Percentiles rank a stretch among this genome's conserved stretches.
phyloP scores from a whole-genome alignment of 345 rosid genomes.

The Clarkia xantiana region DNA sequence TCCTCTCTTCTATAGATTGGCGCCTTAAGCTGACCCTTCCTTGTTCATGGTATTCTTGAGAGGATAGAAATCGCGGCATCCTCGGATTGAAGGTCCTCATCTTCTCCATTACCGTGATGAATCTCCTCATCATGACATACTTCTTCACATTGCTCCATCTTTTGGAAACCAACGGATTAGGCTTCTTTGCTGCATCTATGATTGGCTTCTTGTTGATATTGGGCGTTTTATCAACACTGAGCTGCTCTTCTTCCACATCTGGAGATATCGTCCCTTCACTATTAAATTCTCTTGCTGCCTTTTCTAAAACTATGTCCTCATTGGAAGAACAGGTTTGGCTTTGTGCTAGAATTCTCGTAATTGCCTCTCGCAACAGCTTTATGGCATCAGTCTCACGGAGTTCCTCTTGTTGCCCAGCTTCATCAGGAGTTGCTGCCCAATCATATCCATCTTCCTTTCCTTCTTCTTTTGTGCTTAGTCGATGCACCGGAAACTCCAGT shows the following conservation, averaged over 20 bases:
- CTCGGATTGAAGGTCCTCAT: conserved; percentile 36
- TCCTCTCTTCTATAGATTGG: conserved; percentile 45
- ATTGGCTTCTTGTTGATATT: conserved; percentile 6
- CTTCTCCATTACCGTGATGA: conserved; percentile 65
- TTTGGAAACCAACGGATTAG: conserved; percentile 30
- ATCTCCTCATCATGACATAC: conserved; percentile 51
- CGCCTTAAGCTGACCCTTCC: conserved; percentile 59
- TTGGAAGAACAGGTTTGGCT: conserved; percentile 35
- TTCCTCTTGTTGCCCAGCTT: conserved; percentile 12
- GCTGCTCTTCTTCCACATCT: too few species aligned
- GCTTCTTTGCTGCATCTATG: conserved; percentile 8
- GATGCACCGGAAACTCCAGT: conserved; percentile 12
- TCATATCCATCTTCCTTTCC: conserved; percentile 6
- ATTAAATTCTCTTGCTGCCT: conserved; percentile 6
- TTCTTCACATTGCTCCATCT: conserved; percentile 83
- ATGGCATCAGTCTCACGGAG: conserved; percentile 30
- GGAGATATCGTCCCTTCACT: too few species aligned
- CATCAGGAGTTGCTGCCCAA: conserved; percentile 16
- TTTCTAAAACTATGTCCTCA: conserved; percentile 20
- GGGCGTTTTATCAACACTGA: too few species aligned
- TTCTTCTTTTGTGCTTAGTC: conserved; percentile 13
- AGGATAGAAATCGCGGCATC: conserved; percentile 25
- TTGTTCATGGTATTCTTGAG: conserved; percentile 36
- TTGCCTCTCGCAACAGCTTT: conserved; percentile 65
- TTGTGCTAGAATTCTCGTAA: conserved; percentile 62